Evolutionary conservation across 2,329 filamentous ascomycete genomes (phyloP), one percentile per base, ranked within the genome.

Genomic region (Ophiostoma triangulosporum): DNA sequence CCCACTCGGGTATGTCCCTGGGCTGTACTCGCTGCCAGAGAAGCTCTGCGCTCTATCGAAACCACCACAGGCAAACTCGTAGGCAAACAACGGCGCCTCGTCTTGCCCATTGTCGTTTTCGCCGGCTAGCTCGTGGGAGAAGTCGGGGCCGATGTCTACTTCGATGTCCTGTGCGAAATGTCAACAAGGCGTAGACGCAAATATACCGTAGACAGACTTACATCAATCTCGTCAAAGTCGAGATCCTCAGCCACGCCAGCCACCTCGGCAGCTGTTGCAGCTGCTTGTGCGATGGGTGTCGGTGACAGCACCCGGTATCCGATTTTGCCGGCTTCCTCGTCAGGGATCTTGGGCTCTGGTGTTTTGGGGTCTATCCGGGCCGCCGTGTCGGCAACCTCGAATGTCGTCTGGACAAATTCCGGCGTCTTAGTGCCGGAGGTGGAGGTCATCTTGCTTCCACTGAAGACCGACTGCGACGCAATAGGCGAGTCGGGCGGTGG

Each of bases 241-340:
- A 29, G 7, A 52, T 72, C 66, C 20, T 69, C 68, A 31, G 72
- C 70, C 58, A 76, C 73, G 3, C 69, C 70, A 6, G 71, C 70
- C 6, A 68, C 70, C 5, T 62, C 62, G 11, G 71, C 67, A 43
- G 38, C 38, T 43, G 38, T 43, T 6, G 17, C 43, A 70, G 38
- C 20, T 17, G 24, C 68, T 54, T 74, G 63, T 26, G 66, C 62
- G 48, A 70, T 69, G 4, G 70, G 69, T 3, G 70, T 70, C 4
- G 57, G 59, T 4, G 68, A 68, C 50, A 69, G 57, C 29, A 65
- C 63, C 51, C 66, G 62, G 22, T 61, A 56, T n/a, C 38, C 38
- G 11, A 43, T 43, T 43, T 4, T 43, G 20, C 38, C 38, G 20
- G 38, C 65, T 51, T 65, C 63, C 4, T 62, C 60, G 52, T 69